Conservation (phyloP, 352 stramenopile species). For the Globisporangium nagaii region DNA sequence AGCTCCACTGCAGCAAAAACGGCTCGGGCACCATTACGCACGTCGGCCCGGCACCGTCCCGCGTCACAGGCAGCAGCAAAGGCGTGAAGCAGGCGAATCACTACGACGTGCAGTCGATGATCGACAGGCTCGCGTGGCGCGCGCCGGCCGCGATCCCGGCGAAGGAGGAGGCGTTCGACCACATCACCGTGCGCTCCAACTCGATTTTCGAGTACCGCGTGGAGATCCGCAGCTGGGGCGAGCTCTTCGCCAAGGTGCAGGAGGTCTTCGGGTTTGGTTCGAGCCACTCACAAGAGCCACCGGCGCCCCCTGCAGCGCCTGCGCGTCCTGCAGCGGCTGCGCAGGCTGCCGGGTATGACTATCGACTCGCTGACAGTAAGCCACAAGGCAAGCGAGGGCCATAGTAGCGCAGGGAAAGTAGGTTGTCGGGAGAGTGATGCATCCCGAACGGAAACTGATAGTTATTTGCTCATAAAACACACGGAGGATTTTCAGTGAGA, state of each 20-base stretch:
- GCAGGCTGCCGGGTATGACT: background rate
- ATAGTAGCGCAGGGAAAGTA: too few relatives aligned
- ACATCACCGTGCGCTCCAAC: background rate
- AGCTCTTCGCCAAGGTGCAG: constrained; percentile 1
- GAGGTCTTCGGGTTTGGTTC: constrained; percentile 3
- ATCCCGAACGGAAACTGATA: too few relatives aligned
- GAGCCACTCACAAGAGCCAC: background rate
- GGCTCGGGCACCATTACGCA: constrained; percentile 14
- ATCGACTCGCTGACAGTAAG: too few relatives aligned
- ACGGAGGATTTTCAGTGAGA: too few relatives aligned
- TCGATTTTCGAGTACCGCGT: background rate
- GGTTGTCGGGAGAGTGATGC: too few relatives aligned
- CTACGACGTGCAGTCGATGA: background rate
- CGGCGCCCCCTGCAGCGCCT: background rate
- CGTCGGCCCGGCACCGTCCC: constrained; percentile 10
- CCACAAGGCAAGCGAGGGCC: too few relatives aligned
- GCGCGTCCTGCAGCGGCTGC: background rate
- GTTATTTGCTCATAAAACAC: too few relatives aligned
- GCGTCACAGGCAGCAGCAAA: background rate
- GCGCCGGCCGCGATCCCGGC: constrained; percentile 2
- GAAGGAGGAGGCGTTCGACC: constrained; percentile 9
- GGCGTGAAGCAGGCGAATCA: background rate
- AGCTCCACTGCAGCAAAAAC: background rate
- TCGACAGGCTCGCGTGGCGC: constrained; percentile 6
- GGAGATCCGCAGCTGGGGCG: constrained; percentile 12